Conservation (phyloP, 768 basidiomycete genomes). For the Naganishia vishniacii region DNA sequence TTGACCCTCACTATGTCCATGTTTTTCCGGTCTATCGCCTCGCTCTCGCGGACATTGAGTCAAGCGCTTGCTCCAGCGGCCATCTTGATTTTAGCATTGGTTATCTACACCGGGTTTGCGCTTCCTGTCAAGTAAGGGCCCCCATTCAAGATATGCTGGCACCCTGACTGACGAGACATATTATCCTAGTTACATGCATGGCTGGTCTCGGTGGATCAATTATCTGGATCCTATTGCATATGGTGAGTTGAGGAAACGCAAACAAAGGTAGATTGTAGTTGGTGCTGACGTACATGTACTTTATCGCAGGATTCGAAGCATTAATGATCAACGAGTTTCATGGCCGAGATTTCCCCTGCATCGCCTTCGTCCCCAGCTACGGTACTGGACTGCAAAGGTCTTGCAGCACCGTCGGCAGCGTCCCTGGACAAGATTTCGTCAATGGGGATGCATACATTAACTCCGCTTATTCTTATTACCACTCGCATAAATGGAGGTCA, state of each 20-base stretch:
- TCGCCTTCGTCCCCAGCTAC: conserved; percentile 39
- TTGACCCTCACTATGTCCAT: conserved; percentile 55
- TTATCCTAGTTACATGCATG: conserved; percentile 55
- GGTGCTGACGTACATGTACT: neutral
- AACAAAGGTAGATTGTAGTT: neutral
- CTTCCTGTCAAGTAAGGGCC: conserved; percentile 53
- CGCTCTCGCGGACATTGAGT: conserved; percentile 62
- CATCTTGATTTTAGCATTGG: conserved; percentile 73
- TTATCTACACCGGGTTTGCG: conserved; percentile 51
- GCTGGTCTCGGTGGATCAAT: conserved; percentile 52
- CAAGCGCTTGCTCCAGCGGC: conserved; percentile 58
- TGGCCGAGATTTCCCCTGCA: conserved; percentile 56
- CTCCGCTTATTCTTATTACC: conserved; percentile 34
- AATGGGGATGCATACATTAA: conserved; percentile 42
- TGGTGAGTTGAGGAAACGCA: conserved; percentile 35
- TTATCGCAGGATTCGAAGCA: conserved; percentile 64
- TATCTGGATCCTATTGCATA: conserved; percentile 66
- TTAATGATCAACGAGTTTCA: conserved; percentile 82
- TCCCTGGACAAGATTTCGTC: conserved; percentile 39
- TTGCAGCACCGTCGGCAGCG: conserved; percentile 41
- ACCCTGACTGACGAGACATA: conserved; percentile 57
- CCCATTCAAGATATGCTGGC: conserved; percentile 51
- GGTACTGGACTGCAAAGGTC: conserved; percentile 32
- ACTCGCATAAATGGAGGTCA: conserved; percentile 46
- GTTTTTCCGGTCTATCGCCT: conserved; percentile 57